phyloP scores from a whole-genome alignment of 257 asterid genomes.

The Misopates orontium region DNA sequence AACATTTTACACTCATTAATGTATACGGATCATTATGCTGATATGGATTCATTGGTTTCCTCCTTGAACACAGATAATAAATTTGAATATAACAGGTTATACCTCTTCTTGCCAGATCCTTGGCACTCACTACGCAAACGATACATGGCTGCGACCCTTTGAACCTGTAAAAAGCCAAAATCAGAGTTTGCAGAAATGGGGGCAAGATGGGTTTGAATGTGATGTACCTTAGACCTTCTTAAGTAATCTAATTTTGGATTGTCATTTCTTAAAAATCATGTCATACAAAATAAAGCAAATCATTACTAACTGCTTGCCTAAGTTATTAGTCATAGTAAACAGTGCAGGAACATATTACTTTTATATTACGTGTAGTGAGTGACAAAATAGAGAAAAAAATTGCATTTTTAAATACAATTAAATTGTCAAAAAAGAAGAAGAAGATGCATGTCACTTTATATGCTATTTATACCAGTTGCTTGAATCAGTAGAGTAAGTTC shows the following conservation, averaged over 20 bases:
- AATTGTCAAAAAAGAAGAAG: too few relatives aligned
- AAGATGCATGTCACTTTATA: neutral
- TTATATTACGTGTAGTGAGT: neutral
- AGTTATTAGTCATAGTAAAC: neutral
- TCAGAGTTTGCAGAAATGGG: constrained; percentile 15
- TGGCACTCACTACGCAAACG: constrained; percentile 69
- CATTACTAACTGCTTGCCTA: constrained; percentile 5
- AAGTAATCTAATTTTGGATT: constrained; percentile 7
- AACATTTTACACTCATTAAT: neutral
- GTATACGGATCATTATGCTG: neutral
- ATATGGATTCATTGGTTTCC: constrained; percentile 1
- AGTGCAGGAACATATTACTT: neutral
- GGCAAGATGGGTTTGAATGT: neutral
- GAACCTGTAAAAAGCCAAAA: constrained; percentile 49
- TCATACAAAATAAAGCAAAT: neutral
- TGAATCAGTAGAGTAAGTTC: constrained; percentile 5
- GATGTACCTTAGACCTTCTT: neutral
- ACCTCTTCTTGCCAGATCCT: constrained; percentile 96
- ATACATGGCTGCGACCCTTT: constrained; percentile 74
- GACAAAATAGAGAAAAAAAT: neutral
- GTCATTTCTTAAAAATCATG: constrained; percentile 4
- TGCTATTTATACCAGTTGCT: neutral
- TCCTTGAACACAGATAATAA: constrained; percentile 2
- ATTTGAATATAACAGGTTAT: constrained; percentile 20
- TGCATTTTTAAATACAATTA: neutral